Base-by-base conservation (phyloP, 345 rosid genomes). In the Aquilaria malaccensis region DNA sequence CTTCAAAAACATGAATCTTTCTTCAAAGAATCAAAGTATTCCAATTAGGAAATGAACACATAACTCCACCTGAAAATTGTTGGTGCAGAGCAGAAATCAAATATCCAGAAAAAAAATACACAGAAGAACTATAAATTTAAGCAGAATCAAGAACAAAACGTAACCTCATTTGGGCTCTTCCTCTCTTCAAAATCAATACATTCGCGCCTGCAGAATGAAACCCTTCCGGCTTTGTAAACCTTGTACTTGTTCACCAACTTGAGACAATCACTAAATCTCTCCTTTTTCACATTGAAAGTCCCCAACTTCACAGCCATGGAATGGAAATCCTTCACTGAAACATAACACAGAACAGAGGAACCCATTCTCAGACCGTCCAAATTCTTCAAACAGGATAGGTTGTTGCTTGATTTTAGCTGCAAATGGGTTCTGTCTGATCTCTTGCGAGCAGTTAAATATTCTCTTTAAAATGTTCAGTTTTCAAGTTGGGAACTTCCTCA, bases 161-260 rank as follows among this genome's bases (percentile, higher is more conserved):
- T 61, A 76, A 89, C 96, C 96, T 84, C 94, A 64, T 45, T 29
- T 6, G 96, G 95, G 76, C 98, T 89, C 56, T 80, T 77, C 80
- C 98, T 85, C 71, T 80, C 93, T 33, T 79, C 78, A 31, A 73
- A 75, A 33, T 74, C 93, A 54, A 70, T 67, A 22, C 63, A 55
- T 63, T 81, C 78, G 66, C 73, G 54, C 68, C 22, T 80, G 76
- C 82, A 74, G 11, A 69, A 50, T 7, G 72, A 55, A 63, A 65
- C 22, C 70, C 72, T 74, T 68, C 56, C 62, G 48, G 61, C 7
- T 14, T 14, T 67, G 47, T 67, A 48, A 58, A 55, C 61, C 70
- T 52, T 64, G 68, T 33, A 63, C 12, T 32, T 64, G 31, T 56
- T 56, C 50, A 9, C 61, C 68, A 57, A 32, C 66, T 58, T 70